Evolutionary conservation across 768 basidiomycete species (phyloP), one percentile per base, ranked within the genome.

Genomic region (Russula earlei): DNA sequence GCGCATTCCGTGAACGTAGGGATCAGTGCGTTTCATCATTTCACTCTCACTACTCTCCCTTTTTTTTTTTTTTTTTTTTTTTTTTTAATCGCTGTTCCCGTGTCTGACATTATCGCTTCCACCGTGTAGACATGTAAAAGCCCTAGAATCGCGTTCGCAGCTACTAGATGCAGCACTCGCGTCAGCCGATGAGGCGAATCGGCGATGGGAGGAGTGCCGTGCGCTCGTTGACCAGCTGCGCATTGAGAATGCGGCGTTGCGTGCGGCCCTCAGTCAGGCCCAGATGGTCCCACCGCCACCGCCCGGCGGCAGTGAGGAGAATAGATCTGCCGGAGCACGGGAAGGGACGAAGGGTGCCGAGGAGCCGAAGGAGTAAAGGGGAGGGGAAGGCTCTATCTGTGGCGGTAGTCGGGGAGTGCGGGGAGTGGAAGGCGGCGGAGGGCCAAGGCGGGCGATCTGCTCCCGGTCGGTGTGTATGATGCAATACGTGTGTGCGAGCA

Each of bases 161-260:
- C 77, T 92, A 19, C 78, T 92, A 50, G 89, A 92, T 65, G 84
- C 90, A 15, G 90, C 90, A 1, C 79, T 92, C 10, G 84, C 87
- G 2, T 87, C 85, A 0, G 89, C 88, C 4, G 89, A 92, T 66
- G 90, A 91, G 66, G 90, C 90, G 10, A 91, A 90, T 65, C 77
- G 88, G 12, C 83, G 90, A 17, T 91, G 88, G 87, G 90, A 91
- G 64, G 90, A 92, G 61, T 91, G 89, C 60, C 83, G 90, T n/a
- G 81, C 83, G 2, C 77, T 92, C 53, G 85, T 90, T n/a, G 90
- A 92, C 67, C 86, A 88, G 67, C 78, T 92, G 8, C 82, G 90
- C 42, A 79, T 88, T 49, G 90, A 92, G 70, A 92, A 91, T 55
- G 79, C 87, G 7, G 82, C 85, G 2, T 74, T 91, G 4, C 77